These are phyloP conservation scores for Thuja plicata DNA, from an alignment of 83 land plant genomes.

Conservation along the genomic window DNA sequence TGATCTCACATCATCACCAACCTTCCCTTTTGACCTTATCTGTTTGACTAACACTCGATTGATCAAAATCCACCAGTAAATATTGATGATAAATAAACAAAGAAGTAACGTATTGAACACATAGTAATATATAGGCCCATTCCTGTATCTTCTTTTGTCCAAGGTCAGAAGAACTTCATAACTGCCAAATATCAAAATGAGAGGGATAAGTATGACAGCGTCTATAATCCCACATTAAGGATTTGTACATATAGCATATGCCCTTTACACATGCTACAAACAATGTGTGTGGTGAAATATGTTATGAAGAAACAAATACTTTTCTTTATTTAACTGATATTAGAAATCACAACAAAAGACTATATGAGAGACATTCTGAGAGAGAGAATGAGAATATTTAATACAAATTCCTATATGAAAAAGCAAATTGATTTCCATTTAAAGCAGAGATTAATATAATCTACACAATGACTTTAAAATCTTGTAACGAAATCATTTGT, in stretches of 20 bases:
- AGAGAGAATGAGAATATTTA: neutral
- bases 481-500: too few relatives aligned
- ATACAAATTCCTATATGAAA: neutral
- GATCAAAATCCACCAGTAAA: constrained; percentile 55
- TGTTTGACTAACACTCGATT: constrained; percentile 44
- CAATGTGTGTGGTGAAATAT: neutral
- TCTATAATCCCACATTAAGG: neutral
- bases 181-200: constrained; percentile 23
- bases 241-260: neutral
- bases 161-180: constrained; percentile 29
- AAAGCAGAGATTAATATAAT: too few relatives aligned
- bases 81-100: constrained; percentile 35
- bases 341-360: neutral
- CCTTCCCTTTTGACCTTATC: constrained; percentile 31
- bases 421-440: too few relatives aligned
- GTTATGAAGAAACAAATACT: neutral
- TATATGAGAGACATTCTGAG: neutral
- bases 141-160: constrained; percentile 13
- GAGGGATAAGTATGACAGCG: neutral
- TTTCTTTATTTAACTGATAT: neutral
- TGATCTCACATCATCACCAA: constrained; percentile 51
- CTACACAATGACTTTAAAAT: too few relatives aligned
- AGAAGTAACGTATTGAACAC: constrained; percentile 38
- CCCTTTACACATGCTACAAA: neutral
- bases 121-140: constrained; percentile 41